Base-by-base conservation (phyloP, 805 yeast species). In the Kodamaea kaohsiungensis region DNA sequence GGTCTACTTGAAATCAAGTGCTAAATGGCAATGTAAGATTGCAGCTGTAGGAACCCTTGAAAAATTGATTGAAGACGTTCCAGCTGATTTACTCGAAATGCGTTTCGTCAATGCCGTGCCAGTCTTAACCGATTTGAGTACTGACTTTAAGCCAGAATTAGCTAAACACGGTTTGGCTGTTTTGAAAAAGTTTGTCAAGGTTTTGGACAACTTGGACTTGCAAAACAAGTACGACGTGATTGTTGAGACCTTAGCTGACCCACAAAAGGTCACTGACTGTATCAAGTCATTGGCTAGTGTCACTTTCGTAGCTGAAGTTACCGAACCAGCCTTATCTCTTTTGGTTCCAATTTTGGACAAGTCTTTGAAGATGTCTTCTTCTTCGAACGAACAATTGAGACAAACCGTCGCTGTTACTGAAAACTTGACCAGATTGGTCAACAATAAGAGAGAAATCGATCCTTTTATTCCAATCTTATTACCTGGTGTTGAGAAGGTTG, bases 221-320 rank as follows among this genome's bases (percentile, higher is more conserved):
- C 83, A 86, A 51, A 91, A 95, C 61, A 88, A 97, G 69, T 87
- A 84, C 66, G 92, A 91, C 59, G 63, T 76, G 56, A 91, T 93
- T 68, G 88, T 90, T 40, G 89, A 88, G 59, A 93, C 98, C 49
- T 80, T 95, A 71, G 91, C 96, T 47, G 89, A 93, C 67, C 98
- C 98, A 53, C 79, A 80, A 59, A 88, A 89, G 67, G 96, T 93
- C 49, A 89, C 97, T 54, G 87, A 83, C 56, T 91, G 97, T 72
- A 89, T 93, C 70, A 89, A 88, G 72, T 84, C 93, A 45, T 81
- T 93, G 59, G 88, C 97, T 2, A 88, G 96, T 42, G 98, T 93
- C 52, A 95, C 99, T 0, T 93, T 93, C 70, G 98, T 93, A 49
- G 97, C 99, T 47, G 99, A 95, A 76, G 99, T 93, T 59, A 95